These are phyloP conservation scores for Pezicula rhizophila DNA, from an alignment of 2,329 filamentous ascomycete species.

Conservation along the genomic window DNA sequence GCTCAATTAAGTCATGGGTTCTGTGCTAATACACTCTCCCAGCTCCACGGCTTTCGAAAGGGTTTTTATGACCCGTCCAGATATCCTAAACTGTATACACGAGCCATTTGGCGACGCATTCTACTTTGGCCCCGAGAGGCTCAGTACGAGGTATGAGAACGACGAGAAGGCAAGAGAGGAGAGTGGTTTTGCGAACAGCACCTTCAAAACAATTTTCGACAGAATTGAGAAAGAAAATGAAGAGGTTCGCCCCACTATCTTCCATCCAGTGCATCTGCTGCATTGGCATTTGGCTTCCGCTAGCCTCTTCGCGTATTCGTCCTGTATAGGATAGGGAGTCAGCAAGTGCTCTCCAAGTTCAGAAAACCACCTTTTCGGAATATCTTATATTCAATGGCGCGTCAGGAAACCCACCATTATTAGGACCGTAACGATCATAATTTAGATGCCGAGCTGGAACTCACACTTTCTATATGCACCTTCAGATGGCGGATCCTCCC, in stretches of 20 bases:
- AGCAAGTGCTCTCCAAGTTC: neutral
- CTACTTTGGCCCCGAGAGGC: slow-evolving; percentile 88
- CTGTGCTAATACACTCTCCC: slow-evolving; percentile 6
- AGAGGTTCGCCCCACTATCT: slow-evolving; percentile 38
- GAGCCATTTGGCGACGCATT: slow-evolving; percentile 97
- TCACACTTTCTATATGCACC: too few relatives aligned
- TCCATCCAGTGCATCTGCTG: slow-evolving; percentile 1
- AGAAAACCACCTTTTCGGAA: neutral
- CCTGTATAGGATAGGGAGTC: slow-evolving; percentile 1
- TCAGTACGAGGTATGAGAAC: slow-evolving; percentile 71
- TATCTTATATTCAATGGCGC: too few relatives aligned
- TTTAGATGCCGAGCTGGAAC: too few relatives aligned
- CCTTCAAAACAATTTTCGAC: slow-evolving; percentile 73
- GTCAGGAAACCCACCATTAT: too few relatives aligned
- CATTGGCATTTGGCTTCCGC: neutral
- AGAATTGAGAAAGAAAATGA: slow-evolving; percentile 64
- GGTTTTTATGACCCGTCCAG: slow-evolving; percentile 94
- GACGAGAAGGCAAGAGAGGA: slow-evolving; percentile 50
- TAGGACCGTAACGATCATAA: too few relatives aligned
- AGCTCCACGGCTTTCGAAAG: slow-evolving; percentile 29
- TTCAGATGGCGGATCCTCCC: too few relatives aligned
- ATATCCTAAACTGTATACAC: slow-evolving; percentile 77
- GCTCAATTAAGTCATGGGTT: neutral
- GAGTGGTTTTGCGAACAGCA: slow-evolving; percentile 64
- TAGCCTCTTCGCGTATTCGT: slow-evolving; percentile 1